Evolutionary conservation across 106 monocot genomes (phyloP), one percentile per base, ranked within the genome.

Genomic region (Dendrobium chrysotoxum): DNA sequence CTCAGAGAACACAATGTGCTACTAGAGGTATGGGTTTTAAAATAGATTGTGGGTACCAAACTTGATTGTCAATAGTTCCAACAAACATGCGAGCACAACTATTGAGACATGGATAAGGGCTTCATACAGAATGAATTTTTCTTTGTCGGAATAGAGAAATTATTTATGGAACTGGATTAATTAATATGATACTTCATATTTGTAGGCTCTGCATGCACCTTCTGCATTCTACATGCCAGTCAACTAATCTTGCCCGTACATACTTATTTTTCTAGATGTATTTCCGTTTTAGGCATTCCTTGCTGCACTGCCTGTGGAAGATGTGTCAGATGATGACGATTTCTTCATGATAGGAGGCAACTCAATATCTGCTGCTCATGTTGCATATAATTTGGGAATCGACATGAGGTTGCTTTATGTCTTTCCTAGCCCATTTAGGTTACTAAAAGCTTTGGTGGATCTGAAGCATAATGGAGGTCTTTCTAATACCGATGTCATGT

Each of bases 311-410:
- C 82, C 64, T 16, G 79, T 92, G 54, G 79, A 88, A 81, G 88
- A 92, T 84, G 42, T 97, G 73, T 75, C 78, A 28, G 92, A 91
- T 9, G 5, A 82, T 79, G 94, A 92, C 79, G 91, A 97, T 82
- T 97, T 97, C 83, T 94, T 97, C 81, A 23, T 81, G 68, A 64
- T 90, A 85, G 97, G 97, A 85, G 94, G 97, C 81, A 87, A 89
- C 64, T 97, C 97, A 81, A 86, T 97, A 82, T 86, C 89, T 76
- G 97, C 97, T 80, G 97, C 97, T 28, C 90, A 94, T 75, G 81
- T 83, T 77, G 92, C 94, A 31, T 85, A 97, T 83, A 94, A 86
- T 72, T 82, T 97, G 75, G 94, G 85, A 61, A 92, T 97, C 76
- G 92, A 94, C 83, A 92, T 97, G 97, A 88, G 87, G 74, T 57